A percentile compares a stretch with the other conserved stretches of the same genome.
Evolutionary conservation across 805 yeast species (phyloP).

Genomic region (Wickerhamiella brachini): DNA sequence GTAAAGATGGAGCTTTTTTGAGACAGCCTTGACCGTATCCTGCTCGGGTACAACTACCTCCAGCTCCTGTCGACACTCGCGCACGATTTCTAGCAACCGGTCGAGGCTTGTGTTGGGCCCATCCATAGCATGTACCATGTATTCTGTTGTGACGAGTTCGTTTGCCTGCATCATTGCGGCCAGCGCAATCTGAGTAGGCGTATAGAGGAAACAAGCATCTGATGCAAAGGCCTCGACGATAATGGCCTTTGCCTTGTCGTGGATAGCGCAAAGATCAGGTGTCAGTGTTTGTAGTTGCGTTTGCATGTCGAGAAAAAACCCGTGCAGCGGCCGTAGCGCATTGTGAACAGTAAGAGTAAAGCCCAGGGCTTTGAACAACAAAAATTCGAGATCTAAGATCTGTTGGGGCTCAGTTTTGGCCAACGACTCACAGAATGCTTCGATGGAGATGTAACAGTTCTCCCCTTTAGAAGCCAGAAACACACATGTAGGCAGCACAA

Average conservation of each 20-base stretch:
- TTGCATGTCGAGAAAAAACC: conserved; percentile 86
- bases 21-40: conserved; percentile 24
- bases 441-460: conserved; percentile 76
- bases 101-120: conserved; percentile 17
- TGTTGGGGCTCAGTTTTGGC: conserved; percentile 39
- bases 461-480: conserved; percentile 90
- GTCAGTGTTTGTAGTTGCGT: conserved; percentile 22
- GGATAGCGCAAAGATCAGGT: conserved; percentile 48
- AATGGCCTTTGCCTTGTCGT: conserved; percentile 55
- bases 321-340: conserved; percentile 81
- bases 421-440: conserved; percentile 58
- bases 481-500: conserved; percentile 62
- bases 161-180: conserved; percentile 66
- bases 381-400: conserved; percentile 68
- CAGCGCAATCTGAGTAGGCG: conserved; percentile 93
- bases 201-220: conserved; percentile 61
- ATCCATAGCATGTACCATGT: conserved; percentile 47
- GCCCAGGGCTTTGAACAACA: conserved; percentile 53
- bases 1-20: conserved; percentile 23
- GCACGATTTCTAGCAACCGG: conserved; percentile 16
- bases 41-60: conserved; percentile 12
- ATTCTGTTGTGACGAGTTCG: conserved; percentile 47
- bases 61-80: conserved; percentile 19
- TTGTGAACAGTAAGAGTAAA: conserved; percentile 81
- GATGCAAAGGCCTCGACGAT: conserved; percentile 58